Percentiles rank a stretch among this genome's conserved stretches.
Conservation (phyloP, 208 protist genomes). For the Acanthamoeba polyphaga region DNA sequence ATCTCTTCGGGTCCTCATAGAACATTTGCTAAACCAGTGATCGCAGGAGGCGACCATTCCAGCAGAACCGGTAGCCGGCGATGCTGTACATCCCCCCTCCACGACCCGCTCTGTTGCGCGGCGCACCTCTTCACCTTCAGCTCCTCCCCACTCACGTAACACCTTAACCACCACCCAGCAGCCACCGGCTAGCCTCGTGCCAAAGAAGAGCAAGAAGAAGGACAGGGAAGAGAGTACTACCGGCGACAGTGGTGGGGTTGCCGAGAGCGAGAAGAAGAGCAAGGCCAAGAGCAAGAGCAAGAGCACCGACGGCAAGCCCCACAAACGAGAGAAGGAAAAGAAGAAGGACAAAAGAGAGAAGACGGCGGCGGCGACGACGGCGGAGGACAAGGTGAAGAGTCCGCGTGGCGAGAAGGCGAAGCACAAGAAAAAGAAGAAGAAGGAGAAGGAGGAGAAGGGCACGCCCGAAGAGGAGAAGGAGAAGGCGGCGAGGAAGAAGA, state of each 20-base stretch:
- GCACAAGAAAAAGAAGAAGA: conserved; percentile 21
- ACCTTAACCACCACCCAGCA: no score
- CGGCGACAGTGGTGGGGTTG: not conserved
- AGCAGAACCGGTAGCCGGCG: no score
- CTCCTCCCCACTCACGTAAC: no score
- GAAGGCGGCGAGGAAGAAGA: not conserved
- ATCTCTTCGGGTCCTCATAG: no score
- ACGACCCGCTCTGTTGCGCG: no score
- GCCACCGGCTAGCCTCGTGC: no score
- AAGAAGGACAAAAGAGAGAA: conserved; percentile 11
- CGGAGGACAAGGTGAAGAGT: conserved; percentile 5
- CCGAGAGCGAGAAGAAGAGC: not conserved
- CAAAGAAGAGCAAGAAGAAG: not conserved
- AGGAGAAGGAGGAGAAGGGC: not conserved
- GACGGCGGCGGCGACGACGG: not conserved
- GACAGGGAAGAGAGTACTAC: not conserved
- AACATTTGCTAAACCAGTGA: no score
- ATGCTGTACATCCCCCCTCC: no score
- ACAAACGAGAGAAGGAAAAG: not conserved
- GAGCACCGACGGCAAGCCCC: not conserved
- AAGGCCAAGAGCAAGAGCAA: conserved; percentile 63
- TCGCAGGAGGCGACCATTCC: no score
- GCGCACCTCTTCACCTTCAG: no score
- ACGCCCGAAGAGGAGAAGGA: not conserved
- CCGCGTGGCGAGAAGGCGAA: not conserved